Conservation (phyloP, 106 monocot genomes). For the Dioscorea zingiberensis region DNA sequence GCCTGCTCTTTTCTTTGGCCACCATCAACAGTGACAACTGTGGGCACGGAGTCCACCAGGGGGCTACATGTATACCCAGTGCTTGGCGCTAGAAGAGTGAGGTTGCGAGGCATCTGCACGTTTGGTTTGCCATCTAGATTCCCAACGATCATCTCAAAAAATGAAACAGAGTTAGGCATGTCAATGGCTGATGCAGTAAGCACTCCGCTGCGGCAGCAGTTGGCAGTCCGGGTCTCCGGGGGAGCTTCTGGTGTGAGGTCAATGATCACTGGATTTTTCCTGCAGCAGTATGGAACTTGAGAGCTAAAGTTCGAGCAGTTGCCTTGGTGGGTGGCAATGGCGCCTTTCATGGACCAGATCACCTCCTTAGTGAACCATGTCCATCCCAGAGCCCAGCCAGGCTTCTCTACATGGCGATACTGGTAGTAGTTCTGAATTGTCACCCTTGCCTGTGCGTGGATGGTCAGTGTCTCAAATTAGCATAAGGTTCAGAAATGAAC, state of each 20-base stretch:
- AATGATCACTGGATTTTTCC: not conserved
- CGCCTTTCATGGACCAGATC: conserved; percentile 9
- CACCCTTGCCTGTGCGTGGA: conserved; percentile 14
- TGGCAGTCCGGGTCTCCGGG: not conserved
- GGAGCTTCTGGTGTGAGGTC: not conserved
- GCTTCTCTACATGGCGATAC: conserved; percentile 15
- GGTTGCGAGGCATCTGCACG: not conserved
- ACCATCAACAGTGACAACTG: not conserved
- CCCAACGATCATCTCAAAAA: not conserved
- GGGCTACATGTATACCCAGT: conserved; percentile 1
- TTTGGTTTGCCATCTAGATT: not conserved
- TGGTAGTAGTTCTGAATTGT: conserved; percentile 16
- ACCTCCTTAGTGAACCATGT: conserved; percentile 11
- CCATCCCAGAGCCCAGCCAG: conserved; percentile 20
- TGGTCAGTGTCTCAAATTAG: too few relatives aligned
- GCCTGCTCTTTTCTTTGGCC: conserved; percentile 2
- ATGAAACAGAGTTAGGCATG: not conserved
- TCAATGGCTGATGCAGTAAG: conserved; percentile 4
- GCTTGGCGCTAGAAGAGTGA: not conserved
- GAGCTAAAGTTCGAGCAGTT: not conserved
- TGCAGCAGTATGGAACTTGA: not conserved
- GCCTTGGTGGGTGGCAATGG: conserved; percentile 12
- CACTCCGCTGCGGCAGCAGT: not conserved
- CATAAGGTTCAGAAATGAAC: too few relatives aligned
- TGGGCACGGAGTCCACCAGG: not conserved